Evolutionary conservation across 306 rosid genomes (phyloP), one percentile per base, ranked within the genome.

Genomic region (Adenanthera pavonina): DNA sequence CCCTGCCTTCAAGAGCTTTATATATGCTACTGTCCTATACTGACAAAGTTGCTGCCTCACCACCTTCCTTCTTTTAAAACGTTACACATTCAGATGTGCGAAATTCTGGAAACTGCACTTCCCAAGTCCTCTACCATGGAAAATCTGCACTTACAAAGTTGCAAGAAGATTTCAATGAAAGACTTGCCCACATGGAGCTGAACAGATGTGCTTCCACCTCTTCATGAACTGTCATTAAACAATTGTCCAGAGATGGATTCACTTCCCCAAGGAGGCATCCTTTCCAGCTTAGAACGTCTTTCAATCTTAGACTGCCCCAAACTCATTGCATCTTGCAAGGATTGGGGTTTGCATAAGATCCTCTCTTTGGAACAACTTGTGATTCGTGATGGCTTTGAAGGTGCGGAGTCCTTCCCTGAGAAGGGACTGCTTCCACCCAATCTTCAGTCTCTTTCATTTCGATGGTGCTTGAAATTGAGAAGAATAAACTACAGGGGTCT

Each of bases 331-430:
- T 48, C 65, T 7, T 10, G 75, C 8, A 30, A 40, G 70, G 69
- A 57, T 13, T 80, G 87, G 86, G 83, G 84, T 38, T 53, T 86
- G 72, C 65, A 34, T 70, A 25, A 60, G 25, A 51, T 80, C 3
- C 20, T 46, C 6, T 80, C 78, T 80, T 36, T 80, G 13, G 14
- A 19, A 72, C 44, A 60, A 41, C 15, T 80, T 0, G 6, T 7
- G 0, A 1, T 80, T 8, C 8, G 52, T 60, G 72, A 3, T 59
- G 15, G 5, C 41, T 38, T 52, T 52, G 59, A 66, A 2, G 35
- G 1, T 9, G 16, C 2, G 72, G 72, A 66, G 72, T 66, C 6
- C 13, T 66, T 66, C 33, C 49, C 49, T 40, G 33, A 36, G 19
- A 49, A 66, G 48, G 49, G 72, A 11, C 40, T 67, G 51, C 11